A percentile compares a stretch with the other conserved stretches of the same genome.
Conservation (phyloP, 495 filamentous ascomycete genomes). For the Neurospora intermedia region DNA sequence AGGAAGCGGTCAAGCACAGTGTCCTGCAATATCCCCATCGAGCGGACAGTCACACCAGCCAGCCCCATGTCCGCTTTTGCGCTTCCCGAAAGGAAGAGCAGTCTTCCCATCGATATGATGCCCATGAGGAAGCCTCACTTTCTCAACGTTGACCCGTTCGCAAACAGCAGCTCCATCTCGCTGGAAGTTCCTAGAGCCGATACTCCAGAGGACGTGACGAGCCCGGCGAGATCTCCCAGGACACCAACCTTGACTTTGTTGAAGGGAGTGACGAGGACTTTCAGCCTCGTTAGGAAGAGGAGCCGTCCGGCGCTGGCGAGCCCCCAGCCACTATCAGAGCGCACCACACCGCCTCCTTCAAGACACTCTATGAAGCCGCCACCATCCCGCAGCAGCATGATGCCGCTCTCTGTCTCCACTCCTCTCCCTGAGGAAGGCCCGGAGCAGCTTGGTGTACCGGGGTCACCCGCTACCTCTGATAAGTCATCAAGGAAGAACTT, state of each 20-base stretch:
- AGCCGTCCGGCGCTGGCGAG: slow-evolving; percentile 32
- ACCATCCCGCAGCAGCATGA: background rate
- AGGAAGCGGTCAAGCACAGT: slow-evolving; percentile 18
- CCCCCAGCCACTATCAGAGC: slow-evolving; percentile 1
- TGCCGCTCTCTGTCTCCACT: background rate
- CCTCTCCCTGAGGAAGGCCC: background rate
- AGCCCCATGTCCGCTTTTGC: slow-evolving; percentile 14
- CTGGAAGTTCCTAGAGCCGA: slow-evolving; percentile 20
- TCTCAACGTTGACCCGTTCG: slow-evolving; percentile 38
- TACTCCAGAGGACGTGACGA: slow-evolving; percentile 10
- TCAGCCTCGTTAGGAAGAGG: slow-evolving; percentile 35
- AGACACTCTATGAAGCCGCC: background rate
- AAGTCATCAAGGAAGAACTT: background rate
- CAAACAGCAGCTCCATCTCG: slow-evolving; percentile 26
- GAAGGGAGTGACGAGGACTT: slow-evolving; percentile 32
- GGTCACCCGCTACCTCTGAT: background rate
- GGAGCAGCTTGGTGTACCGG: background rate
- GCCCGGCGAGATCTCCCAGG: slow-evolving; percentile 20
- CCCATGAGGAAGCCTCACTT: slow-evolving; percentile 29
- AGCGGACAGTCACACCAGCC: slow-evolving; percentile 23
- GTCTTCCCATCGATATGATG: slow-evolving; percentile 24
- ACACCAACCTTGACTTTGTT: slow-evolving; percentile 29
- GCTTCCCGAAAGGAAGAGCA: slow-evolving; percentile 22
- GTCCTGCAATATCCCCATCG: slow-evolving; percentile 8
- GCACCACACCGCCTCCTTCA: background rate